Base-by-base conservation (phyloP, 257 asterid species). In the Knoxia roxburghii region DNA sequence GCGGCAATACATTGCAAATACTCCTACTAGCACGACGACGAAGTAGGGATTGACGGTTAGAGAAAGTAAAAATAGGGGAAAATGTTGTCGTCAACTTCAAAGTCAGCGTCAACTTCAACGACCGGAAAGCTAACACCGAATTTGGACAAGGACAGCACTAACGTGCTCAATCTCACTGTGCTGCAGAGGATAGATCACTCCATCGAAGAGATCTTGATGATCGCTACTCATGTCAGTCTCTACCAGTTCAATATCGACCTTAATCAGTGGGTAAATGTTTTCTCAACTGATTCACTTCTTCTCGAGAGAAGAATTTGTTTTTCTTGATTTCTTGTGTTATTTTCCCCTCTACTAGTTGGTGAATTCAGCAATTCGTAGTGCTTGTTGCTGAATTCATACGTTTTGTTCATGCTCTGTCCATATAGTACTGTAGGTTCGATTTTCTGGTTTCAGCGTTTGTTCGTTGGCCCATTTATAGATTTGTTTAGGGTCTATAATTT, bases 141-240 rank as follows among this genome's bases (percentile, higher is more conserved):
- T 75, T 74, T 90, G 51, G 91, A 88, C 63, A 80, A 83, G 73
- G 83, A 83, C 75, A 78, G 79, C 73, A 86, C 89, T 12, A 83
- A 86, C 77, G 3, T 69, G 64, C 84, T 88, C 11, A 88, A 90
- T 69, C 74, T 90, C 75, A 88, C 88, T 21, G 97, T 88, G 67
- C 85, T 90, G 21, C 97, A 88, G 85, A 79, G 96, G 46, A 75
- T 75, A 50, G 96, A 91, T 73, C 89, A 86, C 14, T 84, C 43
- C 54, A 80, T 91, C 29, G 89, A 89, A 65, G 86, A 91, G 72
- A 91, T 87, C 82, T 75, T 89, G 57, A 76, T 82, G 77, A 85
- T 88, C 27, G 90, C 86, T 32, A 79, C 85, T 64, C 96, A 86
- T 61, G 98, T 89, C 77, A 69, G 85, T 52, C 68, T 82, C 72